Evolutionary conservation across 2,329 filamentous ascomycete species (phyloP).

Genomic region (Waltergamsia citrina): DNA sequence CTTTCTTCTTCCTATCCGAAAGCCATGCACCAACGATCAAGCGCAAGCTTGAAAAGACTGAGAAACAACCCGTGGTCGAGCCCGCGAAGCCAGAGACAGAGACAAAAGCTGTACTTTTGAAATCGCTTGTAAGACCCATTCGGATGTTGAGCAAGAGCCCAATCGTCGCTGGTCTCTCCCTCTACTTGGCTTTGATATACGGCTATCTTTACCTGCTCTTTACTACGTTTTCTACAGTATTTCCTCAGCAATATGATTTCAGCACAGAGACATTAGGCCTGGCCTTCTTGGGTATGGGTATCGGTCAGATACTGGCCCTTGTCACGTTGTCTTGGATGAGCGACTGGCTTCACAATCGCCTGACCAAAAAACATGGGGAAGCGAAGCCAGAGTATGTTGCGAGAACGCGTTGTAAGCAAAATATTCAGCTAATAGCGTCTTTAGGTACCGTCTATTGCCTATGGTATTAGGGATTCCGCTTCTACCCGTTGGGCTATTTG

Average conservation of each 20-base stretch:
- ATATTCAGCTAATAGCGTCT: too few relatives aligned
- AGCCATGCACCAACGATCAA: slow-evolving; percentile 3
- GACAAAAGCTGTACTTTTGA: slow-evolving; percentile 46
- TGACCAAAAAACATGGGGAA: slow-evolving; percentile 15
- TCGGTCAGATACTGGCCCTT: slow-evolving; percentile 16
- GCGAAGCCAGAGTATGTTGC: slow-evolving; percentile 10
- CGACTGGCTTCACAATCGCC: slow-evolving; percentile 9
- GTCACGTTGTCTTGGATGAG: slow-evolving; percentile 13
- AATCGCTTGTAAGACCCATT: slow-evolving; percentile 39
- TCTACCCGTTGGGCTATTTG: slow-evolving; percentile 6
- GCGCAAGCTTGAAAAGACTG: not conserved
- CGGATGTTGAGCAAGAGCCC: slow-evolving; percentile 57
- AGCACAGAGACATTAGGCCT: slow-evolving; percentile 37
- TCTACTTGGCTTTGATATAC: slow-evolving; percentile 57
- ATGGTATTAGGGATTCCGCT: slow-evolving; percentile 2
- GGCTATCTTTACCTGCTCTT: slow-evolving; percentile 51
- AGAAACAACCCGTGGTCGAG: slow-evolving; percentile 8
- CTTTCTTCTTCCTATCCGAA: slow-evolving; percentile 4
- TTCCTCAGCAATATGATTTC: slow-evolving; percentile 51
- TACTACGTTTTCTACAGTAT: slow-evolving; percentile 44
- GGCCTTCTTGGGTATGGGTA: slow-evolving; percentile 14
- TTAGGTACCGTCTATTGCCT: slow-evolving; percentile 1
- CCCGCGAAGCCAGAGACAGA: slow-evolving; percentile 8
- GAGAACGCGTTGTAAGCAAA: too few relatives aligned
- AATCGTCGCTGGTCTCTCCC: slow-evolving; percentile 51